Evolutionary conservation across 202 grass and related monocot genomes (phyloP).

Genomic region (Zizania palustris): DNA sequence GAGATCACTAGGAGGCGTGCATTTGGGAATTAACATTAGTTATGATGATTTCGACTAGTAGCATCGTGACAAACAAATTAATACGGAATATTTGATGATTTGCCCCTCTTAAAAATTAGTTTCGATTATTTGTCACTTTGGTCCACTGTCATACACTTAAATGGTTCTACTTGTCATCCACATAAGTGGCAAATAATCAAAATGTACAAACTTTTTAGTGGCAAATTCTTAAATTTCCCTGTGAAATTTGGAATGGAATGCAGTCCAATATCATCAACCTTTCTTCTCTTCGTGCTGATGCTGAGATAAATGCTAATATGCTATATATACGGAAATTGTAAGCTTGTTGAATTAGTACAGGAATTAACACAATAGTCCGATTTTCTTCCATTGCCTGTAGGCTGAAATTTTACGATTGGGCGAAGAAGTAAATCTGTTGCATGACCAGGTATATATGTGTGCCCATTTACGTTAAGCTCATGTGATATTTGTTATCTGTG

Average conservation of each 20-base stretch:
- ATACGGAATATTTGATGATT: too few species aligned
- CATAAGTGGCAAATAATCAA: too few species aligned
- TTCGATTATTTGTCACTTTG: too few species aligned
- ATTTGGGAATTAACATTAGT: not conserved
- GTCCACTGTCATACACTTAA: too few species aligned
- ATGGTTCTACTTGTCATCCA: too few species aligned
- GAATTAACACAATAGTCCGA: not conserved
- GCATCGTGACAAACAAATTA: not conserved
- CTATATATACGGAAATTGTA: not conserved
- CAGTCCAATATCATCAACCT: not conserved
- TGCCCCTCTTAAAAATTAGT: too few species aligned
- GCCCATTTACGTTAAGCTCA: not conserved
- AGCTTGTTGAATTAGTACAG: not conserved
- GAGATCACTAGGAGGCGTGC: not conserved
- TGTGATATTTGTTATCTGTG: not conserved
- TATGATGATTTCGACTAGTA: not conserved
- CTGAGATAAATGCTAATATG: too few species aligned
- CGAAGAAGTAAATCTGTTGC: slow-evolving; percentile 54
- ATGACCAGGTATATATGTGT: slow-evolving; percentile 59
- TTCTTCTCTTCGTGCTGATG: slow-evolving; percentile 1
- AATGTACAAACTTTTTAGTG: too few species aligned
- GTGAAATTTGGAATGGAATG: not conserved
- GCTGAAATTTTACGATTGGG: too few species aligned
- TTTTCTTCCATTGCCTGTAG: slow-evolving; percentile 33
- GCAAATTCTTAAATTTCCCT: too few species aligned